Evolutionary conservation across 495 filamentous ascomycete genomes (phyloP), one percentile per base, ranked within the genome.

Genomic region (Darksidea phi): DNA sequence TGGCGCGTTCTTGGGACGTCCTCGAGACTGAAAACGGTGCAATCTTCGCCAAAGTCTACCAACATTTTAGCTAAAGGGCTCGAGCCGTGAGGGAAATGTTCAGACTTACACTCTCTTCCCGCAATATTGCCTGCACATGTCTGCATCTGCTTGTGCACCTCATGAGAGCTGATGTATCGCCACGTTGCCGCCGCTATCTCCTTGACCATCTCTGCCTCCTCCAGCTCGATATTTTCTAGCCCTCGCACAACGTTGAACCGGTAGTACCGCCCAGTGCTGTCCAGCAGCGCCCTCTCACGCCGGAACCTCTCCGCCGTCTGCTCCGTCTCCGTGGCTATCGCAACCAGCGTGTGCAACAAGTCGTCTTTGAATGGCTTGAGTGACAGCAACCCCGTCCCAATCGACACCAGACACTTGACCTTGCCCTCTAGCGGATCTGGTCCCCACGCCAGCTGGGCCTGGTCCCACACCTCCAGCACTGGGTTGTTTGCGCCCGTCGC

Each of bases 361-460:
- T 56, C 23, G 25, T 57, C 53, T 15, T 32, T 46, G 48, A 63
- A 63, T 23, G 46, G 45, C 47, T 41, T 57, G 11, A 63, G 46
- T 36, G 53, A 57, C 4, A 45, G 60, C n/a, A 63, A 32, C 1
- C 60, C 60, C 1, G 60, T 63, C 21, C 60, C 53, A 47, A 63
- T 55, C 11, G 72, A 79, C 7, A 79, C 67, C n/a, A 78, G 70
- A 57, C 73, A 77, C 37, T 73, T 76, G n/a, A 76, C 68, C 28
- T 70, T 56, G 18, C 61, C 63, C 60, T 72, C 67, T 48, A 74
- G 59, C 2, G 74, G 59, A 67, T 68, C 6, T 46, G 17, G 50
- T 70, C 69, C 21, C 50, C 49, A 61, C 11, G 48, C n/a, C 11
- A 43, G 11, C 13, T 54, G 48, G 6, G 57, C 57, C 49, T 60